Conservation (phyloP, 2,329 filamentous ascomycete species). For the Fusarium miscanthi region DNA sequence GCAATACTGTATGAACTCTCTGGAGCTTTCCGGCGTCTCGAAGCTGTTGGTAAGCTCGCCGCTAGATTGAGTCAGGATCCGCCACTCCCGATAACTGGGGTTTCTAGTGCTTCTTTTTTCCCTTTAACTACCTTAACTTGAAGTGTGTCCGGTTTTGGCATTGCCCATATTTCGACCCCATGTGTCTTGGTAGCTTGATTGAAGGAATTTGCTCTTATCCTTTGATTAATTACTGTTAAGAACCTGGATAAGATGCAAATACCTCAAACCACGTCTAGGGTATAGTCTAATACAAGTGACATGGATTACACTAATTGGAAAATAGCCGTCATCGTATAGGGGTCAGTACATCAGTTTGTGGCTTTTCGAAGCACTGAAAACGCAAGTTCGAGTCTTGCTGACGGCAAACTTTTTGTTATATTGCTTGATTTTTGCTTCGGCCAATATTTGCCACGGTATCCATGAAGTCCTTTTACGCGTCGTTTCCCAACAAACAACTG, state of each 20-base stretch:
- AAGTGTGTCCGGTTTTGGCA: neutral
- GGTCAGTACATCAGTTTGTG: conserved; percentile 49
- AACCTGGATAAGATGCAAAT: too few relatives aligned
- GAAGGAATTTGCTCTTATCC: neutral
- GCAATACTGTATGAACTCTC: neutral
- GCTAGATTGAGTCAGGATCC: conserved; percentile 33
- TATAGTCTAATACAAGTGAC: conserved; percentile 14
- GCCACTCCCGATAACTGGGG: conserved; percentile 30
- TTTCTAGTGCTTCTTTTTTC: conserved; percentile 21
- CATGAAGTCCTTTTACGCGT: neutral
- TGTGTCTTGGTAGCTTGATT: neutral
- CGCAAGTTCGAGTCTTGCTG: conserved; percentile 47
- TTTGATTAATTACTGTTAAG: neutral
- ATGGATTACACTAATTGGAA: neutral
- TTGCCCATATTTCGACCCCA: neutral
- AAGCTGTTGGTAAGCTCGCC: conserved; percentile 5
- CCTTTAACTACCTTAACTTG: neutral
- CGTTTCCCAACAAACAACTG: neutral
- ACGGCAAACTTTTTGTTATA: conserved; percentile 31
- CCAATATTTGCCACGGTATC: neutral
- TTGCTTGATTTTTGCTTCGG: neutral
- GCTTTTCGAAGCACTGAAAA: conserved; percentile 45
- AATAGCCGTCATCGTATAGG: conserved; percentile 45
- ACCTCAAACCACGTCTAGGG: accelerated
- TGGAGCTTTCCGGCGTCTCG: conserved; percentile 28